Evolutionary conservation across 495 filamentous ascomycete genomes (phyloP).

Genomic region (Paragyromitra xinjiangensis): DNA sequence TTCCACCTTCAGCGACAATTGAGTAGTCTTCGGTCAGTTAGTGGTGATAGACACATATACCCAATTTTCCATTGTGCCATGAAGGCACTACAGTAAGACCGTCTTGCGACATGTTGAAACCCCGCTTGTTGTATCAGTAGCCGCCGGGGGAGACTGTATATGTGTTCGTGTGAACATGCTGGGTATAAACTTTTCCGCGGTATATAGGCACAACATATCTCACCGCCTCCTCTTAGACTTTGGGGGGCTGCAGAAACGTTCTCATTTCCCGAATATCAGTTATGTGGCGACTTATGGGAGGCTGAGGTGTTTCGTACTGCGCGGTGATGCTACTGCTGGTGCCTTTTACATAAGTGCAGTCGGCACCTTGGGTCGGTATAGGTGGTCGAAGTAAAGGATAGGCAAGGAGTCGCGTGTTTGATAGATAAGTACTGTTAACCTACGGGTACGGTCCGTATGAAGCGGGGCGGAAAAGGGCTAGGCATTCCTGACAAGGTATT

Average conservation of each 20-base stretch:
- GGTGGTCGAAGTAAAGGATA: background rate
- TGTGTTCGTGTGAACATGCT: background rate
- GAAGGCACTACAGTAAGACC: background rate
- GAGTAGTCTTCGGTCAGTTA: background rate
- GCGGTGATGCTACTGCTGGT: background rate
- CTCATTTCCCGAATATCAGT: background rate
- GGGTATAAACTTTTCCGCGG: constrained; percentile 9
- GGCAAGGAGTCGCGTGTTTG: constrained; percentile 9
- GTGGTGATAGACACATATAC: background rate
- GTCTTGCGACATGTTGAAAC: background rate
- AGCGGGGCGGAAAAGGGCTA: background rate
- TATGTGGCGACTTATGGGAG: background rate
- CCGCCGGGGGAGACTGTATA: background rate
- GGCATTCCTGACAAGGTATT: constrained; percentile 14
- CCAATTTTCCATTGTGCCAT: background rate
- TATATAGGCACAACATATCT: constrained; percentile 19
- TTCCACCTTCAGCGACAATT: background rate
- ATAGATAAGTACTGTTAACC: constrained; percentile 18
- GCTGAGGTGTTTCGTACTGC: background rate
- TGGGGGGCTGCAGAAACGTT: background rate
- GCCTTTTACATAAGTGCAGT: constrained; percentile 39
- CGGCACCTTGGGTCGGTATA: constrained; percentile 1
- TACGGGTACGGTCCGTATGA: constrained; percentile 16
- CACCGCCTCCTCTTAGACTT: background rate
- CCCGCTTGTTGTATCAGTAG: background rate